Evolutionary conservation across 352 stramenopile genomes (phyloP), one percentile per base, ranked within the genome.

Genomic region (Pythium guiyangense): DNA sequence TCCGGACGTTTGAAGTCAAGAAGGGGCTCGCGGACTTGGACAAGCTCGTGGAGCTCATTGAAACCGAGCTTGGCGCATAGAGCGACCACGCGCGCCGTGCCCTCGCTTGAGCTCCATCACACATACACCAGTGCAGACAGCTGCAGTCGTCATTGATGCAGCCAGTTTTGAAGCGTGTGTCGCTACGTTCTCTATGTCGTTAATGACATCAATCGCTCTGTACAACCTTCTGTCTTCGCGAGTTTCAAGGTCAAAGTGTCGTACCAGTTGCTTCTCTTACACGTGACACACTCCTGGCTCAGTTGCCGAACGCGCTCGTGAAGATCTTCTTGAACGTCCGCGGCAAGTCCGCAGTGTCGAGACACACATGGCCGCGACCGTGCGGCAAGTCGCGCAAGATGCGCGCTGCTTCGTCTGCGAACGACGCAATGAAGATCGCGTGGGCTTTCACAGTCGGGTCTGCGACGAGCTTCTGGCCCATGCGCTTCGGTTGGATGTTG

Each of bases 291-390:
- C 22, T 22, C 22, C 45, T 34, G 12, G 25, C 20, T 46, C 18
- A 70, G 57, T 73, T 60, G 31, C 63, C 63, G 29, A 89, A 80
- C 9, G 78, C 77, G 9, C 63, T 69, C 54, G 76, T 84, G 57
- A 96, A 92, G 58, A 96, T 96, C 62, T 80, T 69, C 64, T 94
- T 90, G 66, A 96, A 94, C 57, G 84, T 84, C 49, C 69, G 78
- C 11, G 86, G 86, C 35, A 96, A 52, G 9, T 93, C 77, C 12
- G 79, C 69, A 26, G 82, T 92, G 59, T 96, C 77, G 34, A 94
- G 68, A 46, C 79, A 91, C 18, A 94, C 81, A 60, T 94, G 84
- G 34, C 78, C 83, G 26, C 84, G 75, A 1, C 86, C 86, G 20
- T 63, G 60, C 1, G 87, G 85, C 26, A 96, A 59, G 6, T 89